These are phyloP conservation scores for Gossypium davidsonii DNA, from an alignment of 441 rosid genomes.

Conservation along the genomic window DNA sequence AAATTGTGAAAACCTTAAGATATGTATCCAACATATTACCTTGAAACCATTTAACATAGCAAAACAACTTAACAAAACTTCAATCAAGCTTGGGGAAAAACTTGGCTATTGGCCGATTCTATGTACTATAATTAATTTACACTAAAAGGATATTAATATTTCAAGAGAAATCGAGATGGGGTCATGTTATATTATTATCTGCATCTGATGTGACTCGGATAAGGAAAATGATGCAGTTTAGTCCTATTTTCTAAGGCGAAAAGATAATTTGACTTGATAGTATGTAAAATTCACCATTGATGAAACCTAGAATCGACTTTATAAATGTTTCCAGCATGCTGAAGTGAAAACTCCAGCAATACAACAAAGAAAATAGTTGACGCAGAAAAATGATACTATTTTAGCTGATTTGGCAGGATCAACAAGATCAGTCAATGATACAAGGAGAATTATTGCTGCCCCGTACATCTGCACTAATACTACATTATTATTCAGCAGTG, in stretches of 20 bases:
- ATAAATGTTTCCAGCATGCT: background rate
- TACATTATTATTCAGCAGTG: conserved; percentile 3
- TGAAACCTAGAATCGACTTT: background rate
- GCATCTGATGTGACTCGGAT: background rate
- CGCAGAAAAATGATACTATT: background rate
- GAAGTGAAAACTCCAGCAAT: background rate
- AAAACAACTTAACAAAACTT: background rate
- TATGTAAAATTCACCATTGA: background rate
- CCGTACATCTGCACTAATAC: background rate
- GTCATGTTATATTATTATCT: background rate
- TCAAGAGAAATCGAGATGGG: background rate
- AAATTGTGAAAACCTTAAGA: background rate
- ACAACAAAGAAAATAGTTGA: background rate
- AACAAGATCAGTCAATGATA: background rate
- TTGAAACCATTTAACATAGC: background rate
- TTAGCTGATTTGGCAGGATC: background rate
- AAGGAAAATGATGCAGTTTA: background rate
- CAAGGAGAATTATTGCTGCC: conserved; percentile 13
- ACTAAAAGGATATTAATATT: background rate
- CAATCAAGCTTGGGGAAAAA: background rate
- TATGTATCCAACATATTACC: background rate
- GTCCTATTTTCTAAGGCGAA: background rate
- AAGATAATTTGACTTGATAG: background rate
- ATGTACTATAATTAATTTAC: background rate
- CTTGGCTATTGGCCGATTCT: background rate